phyloP scores from a whole-genome alignment of 495 filamentous ascomycete species.

The Ascodesmis nigricans region DNA sequence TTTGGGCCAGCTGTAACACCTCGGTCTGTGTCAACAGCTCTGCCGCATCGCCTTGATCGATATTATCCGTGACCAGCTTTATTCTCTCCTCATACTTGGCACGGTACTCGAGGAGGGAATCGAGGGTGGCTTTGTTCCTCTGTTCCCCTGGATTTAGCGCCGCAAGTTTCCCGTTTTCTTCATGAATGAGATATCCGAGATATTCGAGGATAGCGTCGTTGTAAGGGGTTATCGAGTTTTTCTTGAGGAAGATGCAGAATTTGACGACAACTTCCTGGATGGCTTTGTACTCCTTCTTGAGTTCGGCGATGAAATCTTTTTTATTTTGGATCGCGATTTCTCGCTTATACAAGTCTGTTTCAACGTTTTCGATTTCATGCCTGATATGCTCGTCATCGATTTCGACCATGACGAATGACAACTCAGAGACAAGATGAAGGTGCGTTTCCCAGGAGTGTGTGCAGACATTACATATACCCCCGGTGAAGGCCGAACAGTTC shows the following conservation, averaged over 20 bases:
- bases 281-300: constrained; percentile 17
- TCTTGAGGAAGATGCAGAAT: constrained; percentile 24
- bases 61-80: no score
- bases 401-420: constrained; percentile 10
- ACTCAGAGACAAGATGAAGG: constrained; percentile 21
- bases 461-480: constrained; percentile 12
- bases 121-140: no score
- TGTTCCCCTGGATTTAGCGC: no score
- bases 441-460: constrained; percentile 23
- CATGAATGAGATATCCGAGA: constrained; percentile 23
- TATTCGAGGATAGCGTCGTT: constrained; percentile 26
- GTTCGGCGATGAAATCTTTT: constrained; percentile 16
- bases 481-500: constrained; percentile 12
- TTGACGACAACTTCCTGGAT: constrained; percentile 23
- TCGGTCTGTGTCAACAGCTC: no score
- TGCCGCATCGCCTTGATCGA: no score
- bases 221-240: constrained; percentile 23
- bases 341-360: constrained; percentile 10
- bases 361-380: constrained; percentile 16
- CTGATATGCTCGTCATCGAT: constrained; percentile 16
- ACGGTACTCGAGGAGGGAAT: no score
- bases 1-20: no score
- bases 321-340: constrained; percentile 14
- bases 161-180: constrained; percentile 13
- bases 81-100: no score